A percentile compares a stretch with the other conserved stretches of the same genome.
Evolutionary conservation across 768 basidiomycete genomes (phyloP).

Genomic region (Brasilioporus rufonigricans): DNA sequence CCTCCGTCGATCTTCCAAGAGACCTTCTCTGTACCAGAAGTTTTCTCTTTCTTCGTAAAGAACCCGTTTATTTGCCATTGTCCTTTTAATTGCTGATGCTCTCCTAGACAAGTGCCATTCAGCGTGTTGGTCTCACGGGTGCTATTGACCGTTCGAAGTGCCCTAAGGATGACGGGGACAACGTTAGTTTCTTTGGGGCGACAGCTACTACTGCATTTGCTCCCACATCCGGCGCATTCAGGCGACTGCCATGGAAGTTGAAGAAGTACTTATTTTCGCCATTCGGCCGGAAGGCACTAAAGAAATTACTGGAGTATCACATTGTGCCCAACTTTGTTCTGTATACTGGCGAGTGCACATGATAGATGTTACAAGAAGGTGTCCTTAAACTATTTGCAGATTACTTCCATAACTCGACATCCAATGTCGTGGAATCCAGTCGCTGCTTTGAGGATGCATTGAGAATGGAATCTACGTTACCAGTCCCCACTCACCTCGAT

Average conservation of each 20-base stretch:
- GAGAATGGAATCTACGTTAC: neutral
- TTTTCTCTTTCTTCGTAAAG: slow-evolving; percentile 14
- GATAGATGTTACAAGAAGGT: neutral
- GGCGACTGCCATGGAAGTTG: slow-evolving; percentile 8
- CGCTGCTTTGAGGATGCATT: neutral
- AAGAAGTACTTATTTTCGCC: slow-evolving; percentile 12
- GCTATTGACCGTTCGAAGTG: slow-evolving; percentile 5
- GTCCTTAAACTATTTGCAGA: neutral
- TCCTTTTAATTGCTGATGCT: neutral
- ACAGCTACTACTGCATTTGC: slow-evolving; percentile 5
- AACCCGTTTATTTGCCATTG: neutral
- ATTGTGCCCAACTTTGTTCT: slow-evolving; percentile 7
- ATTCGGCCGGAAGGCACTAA: slow-evolving; percentile 11
- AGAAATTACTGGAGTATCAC: slow-evolving; percentile 13
- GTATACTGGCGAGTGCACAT: slow-evolving; percentile 6
- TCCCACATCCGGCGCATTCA: slow-evolving; percentile 8
- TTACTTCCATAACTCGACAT: slow-evolving; percentile 12
- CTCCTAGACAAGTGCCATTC: slow-evolving; percentile 11
- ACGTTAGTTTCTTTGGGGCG: slow-evolving; percentile 1
- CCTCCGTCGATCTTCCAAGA: slow-evolving; percentile 15
- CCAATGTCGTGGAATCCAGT: neutral
- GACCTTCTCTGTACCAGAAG: slow-evolving; percentile 4
- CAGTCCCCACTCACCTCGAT: neutral
- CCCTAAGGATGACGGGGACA: neutral
- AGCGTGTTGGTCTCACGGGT: slow-evolving; percentile 9